These are phyloP conservation scores for Funneliformis mosseae DNA, from an alignment of 192 early-diverging fungal genomes.

Conservation along the genomic window DNA sequence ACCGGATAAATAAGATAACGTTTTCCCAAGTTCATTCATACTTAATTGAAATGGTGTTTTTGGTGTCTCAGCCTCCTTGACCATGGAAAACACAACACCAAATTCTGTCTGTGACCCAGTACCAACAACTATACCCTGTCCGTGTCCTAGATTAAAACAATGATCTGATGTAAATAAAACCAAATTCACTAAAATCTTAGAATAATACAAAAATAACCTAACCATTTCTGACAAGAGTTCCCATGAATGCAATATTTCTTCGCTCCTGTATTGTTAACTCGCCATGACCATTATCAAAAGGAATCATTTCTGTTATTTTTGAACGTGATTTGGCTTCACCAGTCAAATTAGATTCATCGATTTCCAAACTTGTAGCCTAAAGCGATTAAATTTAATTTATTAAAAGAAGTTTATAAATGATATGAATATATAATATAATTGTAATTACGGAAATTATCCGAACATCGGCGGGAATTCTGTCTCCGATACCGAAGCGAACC, in stretches of 20 bases:
- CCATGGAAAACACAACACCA: constrained; percentile 91
- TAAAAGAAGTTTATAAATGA: neutral
- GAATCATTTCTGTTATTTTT: constrained; percentile 64
- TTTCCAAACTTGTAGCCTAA: constrained; percentile 75
- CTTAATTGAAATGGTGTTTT: constrained; percentile 92
- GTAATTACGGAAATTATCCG: constrained; percentile 60
- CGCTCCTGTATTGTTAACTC: constrained; percentile 70
- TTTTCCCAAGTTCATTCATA: constrained; percentile 94
- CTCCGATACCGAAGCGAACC: constrained; percentile 82
- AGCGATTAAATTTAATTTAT: constrained; percentile 5
- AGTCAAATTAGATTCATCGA: constrained; percentile 91
- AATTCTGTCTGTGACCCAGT: constrained; percentile 91
- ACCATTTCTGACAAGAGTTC: constrained; percentile 87
- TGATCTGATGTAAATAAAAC: constrained; percentile 3
- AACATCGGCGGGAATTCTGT: constrained; percentile 93
- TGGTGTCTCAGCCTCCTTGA: constrained; percentile 87
- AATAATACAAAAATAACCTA: constrained; percentile 4
- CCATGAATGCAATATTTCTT: constrained; percentile 94
- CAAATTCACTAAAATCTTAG: neutral
- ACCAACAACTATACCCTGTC: constrained; percentile 86
- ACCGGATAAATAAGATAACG: constrained; percentile 85
- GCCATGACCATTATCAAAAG: constrained; percentile 38
- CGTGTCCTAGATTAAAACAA: constrained; percentile 57
- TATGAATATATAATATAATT: neutral
- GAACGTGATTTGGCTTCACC: constrained; percentile 82